These are phyloP conservation scores for Quambalaria eucalypti DNA, from an alignment of 1,284 basidiomycete species.

Conservation along the genomic window DNA sequence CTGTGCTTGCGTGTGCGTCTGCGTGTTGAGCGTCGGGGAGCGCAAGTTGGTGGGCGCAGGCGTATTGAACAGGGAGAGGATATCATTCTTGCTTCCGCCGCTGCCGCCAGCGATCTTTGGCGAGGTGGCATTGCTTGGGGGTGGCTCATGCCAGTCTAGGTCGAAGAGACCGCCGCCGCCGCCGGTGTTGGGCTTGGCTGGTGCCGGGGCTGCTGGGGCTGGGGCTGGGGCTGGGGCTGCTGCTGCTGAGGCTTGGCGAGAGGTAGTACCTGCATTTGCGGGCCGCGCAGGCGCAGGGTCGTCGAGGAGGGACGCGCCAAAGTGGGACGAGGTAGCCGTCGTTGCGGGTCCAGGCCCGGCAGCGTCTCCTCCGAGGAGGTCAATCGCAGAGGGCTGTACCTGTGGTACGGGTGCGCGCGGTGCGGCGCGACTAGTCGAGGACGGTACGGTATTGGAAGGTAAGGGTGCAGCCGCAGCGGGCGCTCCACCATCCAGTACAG, in stretches of 20 bases:
- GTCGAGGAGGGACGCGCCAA: neutral
- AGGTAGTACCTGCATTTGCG: neutral
- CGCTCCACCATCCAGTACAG: conserved; percentile 58
- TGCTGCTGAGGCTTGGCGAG: conserved; percentile 1
- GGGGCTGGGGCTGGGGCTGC: conserved; percentile 27
- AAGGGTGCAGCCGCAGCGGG: neutral
- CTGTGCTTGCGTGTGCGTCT: neutral
- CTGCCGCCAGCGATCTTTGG: conserved; percentile 55
- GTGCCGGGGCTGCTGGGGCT: conserved; percentile 8
- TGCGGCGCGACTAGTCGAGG: neutral
- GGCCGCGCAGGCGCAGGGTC: neutral
- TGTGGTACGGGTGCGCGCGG: neutral
- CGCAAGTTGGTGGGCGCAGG: neutral
- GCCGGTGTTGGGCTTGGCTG: conserved; percentile 39
- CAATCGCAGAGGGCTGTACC: conserved; percentile 5
- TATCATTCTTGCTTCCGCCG: conserved; percentile 60
- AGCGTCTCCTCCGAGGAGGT: conserved; percentile 13
- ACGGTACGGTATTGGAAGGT: neutral
- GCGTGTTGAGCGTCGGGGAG: neutral
- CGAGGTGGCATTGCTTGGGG: conserved; percentile 15
- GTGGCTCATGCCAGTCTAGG: conserved; percentile 61
- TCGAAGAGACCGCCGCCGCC: conserved; percentile 64
- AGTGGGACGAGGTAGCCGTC: conserved; percentile 12
- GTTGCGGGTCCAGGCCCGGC: conserved; percentile 5
- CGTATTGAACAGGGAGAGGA: conserved; percentile 63